These are phyloP conservation scores for Recurvomyces mirabilis DNA, from an alignment of 495 filamentous ascomycete genomes.

Conservation along the genomic window DNA sequence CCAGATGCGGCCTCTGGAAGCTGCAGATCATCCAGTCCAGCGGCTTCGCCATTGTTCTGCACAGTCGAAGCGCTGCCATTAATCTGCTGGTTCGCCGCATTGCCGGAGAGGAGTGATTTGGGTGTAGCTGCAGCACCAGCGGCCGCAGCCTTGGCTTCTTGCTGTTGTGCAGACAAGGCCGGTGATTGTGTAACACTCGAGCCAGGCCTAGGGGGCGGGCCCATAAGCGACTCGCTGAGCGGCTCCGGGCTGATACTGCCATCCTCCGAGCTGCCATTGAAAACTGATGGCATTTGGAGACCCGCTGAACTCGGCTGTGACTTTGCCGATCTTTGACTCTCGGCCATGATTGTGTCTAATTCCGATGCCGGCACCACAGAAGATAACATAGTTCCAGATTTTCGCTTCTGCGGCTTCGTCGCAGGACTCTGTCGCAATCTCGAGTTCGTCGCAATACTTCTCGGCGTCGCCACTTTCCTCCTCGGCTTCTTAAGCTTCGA, in stretches of 20 bases:
- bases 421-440: constrained; percentile 65
- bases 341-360: constrained; percentile 26
- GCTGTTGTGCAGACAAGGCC: constrained; percentile 30
- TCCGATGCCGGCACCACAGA: constrained; percentile 27
- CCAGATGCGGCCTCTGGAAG: constrained; percentile 31
- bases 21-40: constrained; percentile 26
- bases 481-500: constrained; percentile 17
- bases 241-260: constrained; percentile 65
- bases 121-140: constrained; percentile 24
- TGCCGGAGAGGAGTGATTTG: constrained; percentile 27
- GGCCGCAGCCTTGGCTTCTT: constrained; percentile 10
- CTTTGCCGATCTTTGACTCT: constrained; percentile 21
- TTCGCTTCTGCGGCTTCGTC: constrained; percentile 60
- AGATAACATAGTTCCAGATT: constrained; percentile 37
- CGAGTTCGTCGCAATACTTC: constrained; percentile 22
- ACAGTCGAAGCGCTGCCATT: constrained; percentile 5
- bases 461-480: constrained; percentile 23
- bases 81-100: constrained; percentile 7
- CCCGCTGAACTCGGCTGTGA: constrained; percentile 6
- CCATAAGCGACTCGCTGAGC: constrained; percentile 57
- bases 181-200: constrained; percentile 42
- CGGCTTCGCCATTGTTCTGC: background rate
- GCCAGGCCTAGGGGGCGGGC: constrained; percentile 48
- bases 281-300: constrained; percentile 20
- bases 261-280: constrained; percentile 50